These are phyloP conservation scores for Penicillium coffeae DNA, from an alignment of 495 filamentous ascomycete genomes.

Conservation along the genomic window DNA sequence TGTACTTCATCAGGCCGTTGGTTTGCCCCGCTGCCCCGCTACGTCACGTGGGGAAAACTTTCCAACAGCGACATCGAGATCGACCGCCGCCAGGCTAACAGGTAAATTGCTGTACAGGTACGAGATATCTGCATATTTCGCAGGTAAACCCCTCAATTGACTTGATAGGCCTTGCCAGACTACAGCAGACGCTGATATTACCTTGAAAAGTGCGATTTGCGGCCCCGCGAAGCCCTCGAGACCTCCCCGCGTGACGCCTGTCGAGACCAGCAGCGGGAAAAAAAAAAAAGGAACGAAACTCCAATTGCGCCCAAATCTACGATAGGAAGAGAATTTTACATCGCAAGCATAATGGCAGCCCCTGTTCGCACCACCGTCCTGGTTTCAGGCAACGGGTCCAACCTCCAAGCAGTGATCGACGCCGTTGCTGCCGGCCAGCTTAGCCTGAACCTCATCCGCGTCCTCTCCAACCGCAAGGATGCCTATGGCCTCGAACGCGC, in stretches of 20 bases:
- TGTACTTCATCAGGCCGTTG: background rate
- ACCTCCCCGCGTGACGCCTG: background rate
- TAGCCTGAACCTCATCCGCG: slow-evolving; percentile 65
- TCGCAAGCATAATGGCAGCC: slow-evolving; percentile 21
- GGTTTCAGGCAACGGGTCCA: slow-evolving; percentile 79
- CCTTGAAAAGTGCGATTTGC: background rate
- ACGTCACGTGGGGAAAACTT: background rate
- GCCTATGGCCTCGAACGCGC: slow-evolving; percentile 79
- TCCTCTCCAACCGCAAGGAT: slow-evolving; percentile 77
- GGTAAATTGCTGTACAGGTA: background rate
- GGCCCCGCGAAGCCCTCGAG: slow-evolving; percentile 10
- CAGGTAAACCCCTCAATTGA: background rate
- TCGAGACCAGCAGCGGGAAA: background rate
- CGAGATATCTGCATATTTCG: background rate
- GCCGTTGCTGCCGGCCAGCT: slow-evolving; percentile 52
- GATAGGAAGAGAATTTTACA: background rate
- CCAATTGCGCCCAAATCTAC: background rate
- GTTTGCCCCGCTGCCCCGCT: slow-evolving; percentile 7
- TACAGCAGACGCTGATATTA: background rate
- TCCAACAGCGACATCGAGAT: background rate
- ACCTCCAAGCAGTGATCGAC: slow-evolving; percentile 89
- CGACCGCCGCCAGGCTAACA: background rate
- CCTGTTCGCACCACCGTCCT: slow-evolving; percentile 55
- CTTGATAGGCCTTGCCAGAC: background rate
- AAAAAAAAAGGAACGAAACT: background rate